phyloP scores from a whole-genome alignment of 2,329 filamentous ascomycete genomes.

The Calonectria pauciramosa region DNA sequence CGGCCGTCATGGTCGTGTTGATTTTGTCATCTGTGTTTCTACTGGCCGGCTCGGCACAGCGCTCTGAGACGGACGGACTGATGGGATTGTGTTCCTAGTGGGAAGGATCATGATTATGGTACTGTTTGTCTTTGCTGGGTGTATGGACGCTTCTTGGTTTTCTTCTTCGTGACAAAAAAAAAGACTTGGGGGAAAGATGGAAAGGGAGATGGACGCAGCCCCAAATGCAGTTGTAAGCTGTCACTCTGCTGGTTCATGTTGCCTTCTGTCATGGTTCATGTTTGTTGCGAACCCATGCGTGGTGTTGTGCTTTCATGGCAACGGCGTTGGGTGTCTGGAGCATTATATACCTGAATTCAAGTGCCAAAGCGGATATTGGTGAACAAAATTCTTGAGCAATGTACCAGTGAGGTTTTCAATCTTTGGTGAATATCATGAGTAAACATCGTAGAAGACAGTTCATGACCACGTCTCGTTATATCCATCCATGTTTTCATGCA shows the following conservation, averaged over 20 bases:
- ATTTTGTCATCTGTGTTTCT: slow-evolving; percentile 35
- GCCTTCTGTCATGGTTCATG: slow-evolving; percentile 37
- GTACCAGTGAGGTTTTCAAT: background rate
- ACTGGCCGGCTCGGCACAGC: slow-evolving; percentile 30
- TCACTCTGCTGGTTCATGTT: slow-evolving; percentile 42
- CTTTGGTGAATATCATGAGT: background rate
- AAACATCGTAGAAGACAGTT: background rate
- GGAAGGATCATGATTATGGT: slow-evolving; percentile 37
- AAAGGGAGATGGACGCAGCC: slow-evolving; percentile 31
- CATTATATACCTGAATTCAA: slow-evolving; percentile 50
- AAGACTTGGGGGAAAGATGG: slow-evolving; percentile 26
- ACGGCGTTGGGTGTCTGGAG: slow-evolving; percentile 50
- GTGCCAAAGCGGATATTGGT: slow-evolving; percentile 32
- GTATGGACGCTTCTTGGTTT: slow-evolving; percentile 32
- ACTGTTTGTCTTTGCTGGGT: slow-evolving; percentile 35
- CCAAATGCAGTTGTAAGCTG: slow-evolving; percentile 32
- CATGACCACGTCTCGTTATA: background rate
- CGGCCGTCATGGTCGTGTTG: slow-evolving; percentile 14
- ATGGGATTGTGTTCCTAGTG: slow-evolving; percentile 32
- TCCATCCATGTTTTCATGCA: background rate
- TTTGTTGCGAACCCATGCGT: slow-evolving; percentile 35
- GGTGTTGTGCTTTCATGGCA: slow-evolving; percentile 51
- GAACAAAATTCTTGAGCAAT: slow-evolving; percentile 24
- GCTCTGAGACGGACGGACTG: slow-evolving; percentile 38
- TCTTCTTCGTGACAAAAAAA: slow-evolving; percentile 27